Conservation (phyloP, 257 asterid species). For the Capsicum chinense region DNA sequence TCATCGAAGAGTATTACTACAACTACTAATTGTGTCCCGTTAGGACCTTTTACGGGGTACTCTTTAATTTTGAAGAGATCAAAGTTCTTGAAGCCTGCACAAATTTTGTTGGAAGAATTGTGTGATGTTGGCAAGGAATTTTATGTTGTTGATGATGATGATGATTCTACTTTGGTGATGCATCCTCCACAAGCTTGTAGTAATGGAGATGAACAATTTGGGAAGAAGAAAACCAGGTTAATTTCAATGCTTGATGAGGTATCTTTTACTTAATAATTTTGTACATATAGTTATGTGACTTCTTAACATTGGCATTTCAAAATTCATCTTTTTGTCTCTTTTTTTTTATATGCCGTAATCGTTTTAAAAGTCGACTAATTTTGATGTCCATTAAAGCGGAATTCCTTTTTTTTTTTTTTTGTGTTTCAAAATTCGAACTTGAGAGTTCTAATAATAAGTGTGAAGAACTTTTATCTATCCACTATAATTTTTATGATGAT, state of each 20-base stretch:
- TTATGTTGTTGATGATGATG: constrained; percentile 43
- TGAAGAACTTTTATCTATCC: neutral
- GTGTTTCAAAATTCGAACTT: neutral
- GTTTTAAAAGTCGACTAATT: neutral
- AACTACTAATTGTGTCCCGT: constrained; percentile 46
- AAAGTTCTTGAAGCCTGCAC: constrained; percentile 84
- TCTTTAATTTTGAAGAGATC: constrained; percentile 82
- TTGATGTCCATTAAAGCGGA: neutral
- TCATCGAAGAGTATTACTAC: constrained; percentile 49
- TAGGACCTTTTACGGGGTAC: constrained; percentile 91
- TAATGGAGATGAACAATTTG: constrained; percentile 53
- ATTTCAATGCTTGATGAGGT: constrained; percentile 95
- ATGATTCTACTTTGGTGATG: constrained; percentile 42
- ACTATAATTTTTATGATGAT: neutral
- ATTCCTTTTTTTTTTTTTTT: neutral
- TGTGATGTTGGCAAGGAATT: constrained; percentile 69
- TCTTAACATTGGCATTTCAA: neutral
- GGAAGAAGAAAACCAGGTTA: constrained; percentile 79
- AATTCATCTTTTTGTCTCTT: neutral
- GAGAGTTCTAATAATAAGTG: neutral
- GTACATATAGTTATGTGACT: neutral
- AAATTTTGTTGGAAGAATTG: constrained; percentile 77
- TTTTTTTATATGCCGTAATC: neutral
- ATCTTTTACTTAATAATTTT: constrained; percentile 24
- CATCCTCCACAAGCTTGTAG: constrained; percentile 43